A percentile compares a stretch with the other conserved stretches of the same genome.
These are phyloP conservation scores for Aotearoamyces nothofagi DNA, from an alignment of 2,329 filamentous ascomycete species.

Conservation along the genomic window DNA sequence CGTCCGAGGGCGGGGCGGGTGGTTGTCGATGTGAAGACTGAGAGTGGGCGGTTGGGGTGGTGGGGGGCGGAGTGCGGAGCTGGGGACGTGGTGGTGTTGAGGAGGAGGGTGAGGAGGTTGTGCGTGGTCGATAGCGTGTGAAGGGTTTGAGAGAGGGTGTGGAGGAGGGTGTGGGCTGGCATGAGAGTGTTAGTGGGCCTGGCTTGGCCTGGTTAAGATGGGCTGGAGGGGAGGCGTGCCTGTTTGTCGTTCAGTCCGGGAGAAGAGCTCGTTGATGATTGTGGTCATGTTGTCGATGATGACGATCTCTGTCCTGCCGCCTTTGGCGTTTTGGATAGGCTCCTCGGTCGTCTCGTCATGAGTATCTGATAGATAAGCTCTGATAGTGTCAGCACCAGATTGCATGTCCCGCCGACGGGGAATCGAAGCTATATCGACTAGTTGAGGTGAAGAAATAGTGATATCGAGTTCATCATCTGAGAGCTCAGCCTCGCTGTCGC, in stretches of 20 bases:
- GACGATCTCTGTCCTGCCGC: constrained; percentile 27
- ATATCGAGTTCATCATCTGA: constrained; percentile 14
- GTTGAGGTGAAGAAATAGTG: neutral
- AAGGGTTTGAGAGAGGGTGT: constrained; percentile 30
- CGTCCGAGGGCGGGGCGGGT: constrained; percentile 24
- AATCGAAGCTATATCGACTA: constrained; percentile 1
- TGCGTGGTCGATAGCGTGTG: constrained; percentile 27
- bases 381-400: no score
- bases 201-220: neutral
- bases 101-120: constrained; percentile 34
- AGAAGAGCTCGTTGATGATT: constrained; percentile 36
- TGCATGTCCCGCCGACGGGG: neutral
- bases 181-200: constrained; percentile 2
- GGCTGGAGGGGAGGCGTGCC: constrained; percentile 6
- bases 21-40: constrained; percentile 4
- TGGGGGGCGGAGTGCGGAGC: constrained; percentile 1
- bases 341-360: neutral
- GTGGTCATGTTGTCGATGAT: constrained; percentile 38
- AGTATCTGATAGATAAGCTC: no score
- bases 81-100: constrained; percentile 24
- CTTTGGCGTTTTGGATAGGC: neutral
- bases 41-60: constrained; percentile 7
- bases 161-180: constrained; percentile 33
- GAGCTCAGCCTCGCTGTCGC: constrained; percentile 27
- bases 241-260: constrained; percentile 26